Base-by-base conservation (phyloP, 768 basidiomycete species). In the Psilocybe subaeruginosa region DNA sequence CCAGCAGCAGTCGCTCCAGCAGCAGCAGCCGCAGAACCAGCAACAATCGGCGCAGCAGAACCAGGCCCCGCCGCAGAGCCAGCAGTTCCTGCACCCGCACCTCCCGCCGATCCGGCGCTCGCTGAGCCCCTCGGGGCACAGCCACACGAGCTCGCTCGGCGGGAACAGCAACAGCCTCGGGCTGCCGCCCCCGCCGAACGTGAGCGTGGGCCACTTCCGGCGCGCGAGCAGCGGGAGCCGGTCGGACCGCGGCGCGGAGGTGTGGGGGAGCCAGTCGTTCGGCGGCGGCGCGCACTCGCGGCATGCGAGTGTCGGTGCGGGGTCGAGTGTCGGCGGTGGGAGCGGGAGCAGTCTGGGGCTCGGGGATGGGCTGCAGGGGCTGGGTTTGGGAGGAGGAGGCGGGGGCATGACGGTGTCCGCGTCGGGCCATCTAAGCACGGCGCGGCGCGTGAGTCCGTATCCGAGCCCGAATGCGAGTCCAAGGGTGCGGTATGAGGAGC, bases 391-490 rank as follows among this genome's bases (percentile, higher is more conserved):
- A 1, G 53, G 35, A 2, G 53, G 53, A 2, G 31, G 53, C 7
- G 35, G 35, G 1, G 23, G 49, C 33, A 11, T 11, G 33, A 35
- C 11, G 33, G 41, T 43, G 41, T 43, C 41, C 0, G 14, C 41
- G 41, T 43, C 41, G 4, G 41, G 41, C n/a, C 30, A 30, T 30
- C 60, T 54, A 54, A 59, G 63, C 33, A 54, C 65, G 9, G 52
- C 53, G n/a, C 41, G 67, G 16, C 52, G 88, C 2, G 73, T 83
- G 2, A 86, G 80, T 53, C 91, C 87, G 3, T 92, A 88, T 69
- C 89, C 89, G 0, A 85, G 82, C 48, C 89, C 90, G 16, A 85
- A 85, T 39, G 88, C 87, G 4, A 86, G 84, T 56, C 90, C 90
- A 23, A 77, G 83, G 27, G 77, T 80, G 2, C 73, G 78, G 6